A percentile compares a stretch with the other conserved stretches of the same genome.
Evolutionary conservation across 148 eudicot genomes (phyloP).

Genomic region (Rhododendron henanense): DNA sequence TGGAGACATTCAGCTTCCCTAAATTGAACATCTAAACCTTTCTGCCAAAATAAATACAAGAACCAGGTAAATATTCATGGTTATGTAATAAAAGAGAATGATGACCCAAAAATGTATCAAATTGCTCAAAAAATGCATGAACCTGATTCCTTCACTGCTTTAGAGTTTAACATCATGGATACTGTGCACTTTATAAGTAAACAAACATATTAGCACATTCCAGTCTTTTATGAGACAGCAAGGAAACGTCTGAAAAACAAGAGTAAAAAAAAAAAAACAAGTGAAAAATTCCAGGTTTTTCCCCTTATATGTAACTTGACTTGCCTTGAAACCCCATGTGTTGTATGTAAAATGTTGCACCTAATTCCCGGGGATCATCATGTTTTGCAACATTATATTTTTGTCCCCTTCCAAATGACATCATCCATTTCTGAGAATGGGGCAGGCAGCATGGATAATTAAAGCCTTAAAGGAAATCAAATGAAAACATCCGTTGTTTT

Average conservation of each 20-base stretch:
- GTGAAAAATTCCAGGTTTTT: neutral
- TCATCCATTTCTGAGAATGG: neutral
- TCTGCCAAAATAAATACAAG: conserved; percentile 9
- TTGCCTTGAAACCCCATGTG: neutral
- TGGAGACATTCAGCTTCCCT: conserved; percentile 25
- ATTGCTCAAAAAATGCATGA: neutral
- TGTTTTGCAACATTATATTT: neutral
- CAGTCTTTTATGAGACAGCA: neutral
- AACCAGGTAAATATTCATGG: neutral
- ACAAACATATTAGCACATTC: neutral
- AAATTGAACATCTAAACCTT: conserved; percentile 17
- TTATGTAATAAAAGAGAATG: neutral
- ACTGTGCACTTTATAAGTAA: neutral
- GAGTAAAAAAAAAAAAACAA: too few species aligned
- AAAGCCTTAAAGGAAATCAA: neutral
- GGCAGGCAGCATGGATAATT: neutral
- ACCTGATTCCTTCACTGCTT: neutral
- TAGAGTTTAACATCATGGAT: neutral
- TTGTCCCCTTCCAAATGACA: neutral
- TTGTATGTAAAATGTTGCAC: neutral
- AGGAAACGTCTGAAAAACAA: neutral
- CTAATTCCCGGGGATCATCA: neutral
- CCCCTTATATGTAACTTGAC: neutral
- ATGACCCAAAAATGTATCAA: neutral
- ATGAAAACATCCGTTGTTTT: neutral